Percentiles rank a stretch among this genome's conserved stretches.
Conservation (phyloP, 108 stramenopile genomes). For the Parmales sp. region DNA sequence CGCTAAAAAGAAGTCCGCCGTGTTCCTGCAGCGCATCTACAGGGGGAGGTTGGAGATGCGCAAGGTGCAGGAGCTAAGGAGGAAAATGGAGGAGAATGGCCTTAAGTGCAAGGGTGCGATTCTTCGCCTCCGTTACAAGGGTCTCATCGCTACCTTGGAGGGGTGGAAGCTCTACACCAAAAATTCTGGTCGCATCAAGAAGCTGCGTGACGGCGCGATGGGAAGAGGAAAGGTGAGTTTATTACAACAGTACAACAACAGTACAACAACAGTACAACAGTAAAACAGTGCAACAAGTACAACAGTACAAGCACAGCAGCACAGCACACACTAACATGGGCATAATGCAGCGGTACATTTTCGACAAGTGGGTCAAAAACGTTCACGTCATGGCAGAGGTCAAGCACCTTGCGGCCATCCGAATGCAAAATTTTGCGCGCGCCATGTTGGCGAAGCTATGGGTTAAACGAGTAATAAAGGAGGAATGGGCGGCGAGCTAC, state of each 20-base stretch:
- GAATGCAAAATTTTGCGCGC: not conserved
- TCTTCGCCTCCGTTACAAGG: not conserved
- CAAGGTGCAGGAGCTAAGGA: not conserved
- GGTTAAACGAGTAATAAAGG: not conserved
- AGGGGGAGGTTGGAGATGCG: not conserved
- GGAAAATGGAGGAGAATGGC: not conserved
- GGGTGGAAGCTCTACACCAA: not conserved
- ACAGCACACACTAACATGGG: no score
- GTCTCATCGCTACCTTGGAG: not conserved
- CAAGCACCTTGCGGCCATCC: not conserved
- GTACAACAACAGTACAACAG: no score
- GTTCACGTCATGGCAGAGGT: not conserved
- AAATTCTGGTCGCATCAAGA: not conserved
- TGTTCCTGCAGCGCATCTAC: not conserved
- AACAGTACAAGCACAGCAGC: no score
- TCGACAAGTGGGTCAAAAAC: not conserved
- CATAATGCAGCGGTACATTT: no score
- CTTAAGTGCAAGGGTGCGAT: not conserved
- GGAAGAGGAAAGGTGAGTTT: not conserved
- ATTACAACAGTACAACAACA: no score
- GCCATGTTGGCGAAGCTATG: not conserved
- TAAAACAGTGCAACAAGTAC: no score
- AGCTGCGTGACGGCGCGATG: not conserved
- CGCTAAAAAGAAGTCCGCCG: not conserved
- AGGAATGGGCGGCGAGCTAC: not conserved